Evolutionary conservation across 2,329 filamentous ascomycete genomes (phyloP), one percentile per base, ranked within the genome.

Genomic region (Aspergillus ustus): DNA sequence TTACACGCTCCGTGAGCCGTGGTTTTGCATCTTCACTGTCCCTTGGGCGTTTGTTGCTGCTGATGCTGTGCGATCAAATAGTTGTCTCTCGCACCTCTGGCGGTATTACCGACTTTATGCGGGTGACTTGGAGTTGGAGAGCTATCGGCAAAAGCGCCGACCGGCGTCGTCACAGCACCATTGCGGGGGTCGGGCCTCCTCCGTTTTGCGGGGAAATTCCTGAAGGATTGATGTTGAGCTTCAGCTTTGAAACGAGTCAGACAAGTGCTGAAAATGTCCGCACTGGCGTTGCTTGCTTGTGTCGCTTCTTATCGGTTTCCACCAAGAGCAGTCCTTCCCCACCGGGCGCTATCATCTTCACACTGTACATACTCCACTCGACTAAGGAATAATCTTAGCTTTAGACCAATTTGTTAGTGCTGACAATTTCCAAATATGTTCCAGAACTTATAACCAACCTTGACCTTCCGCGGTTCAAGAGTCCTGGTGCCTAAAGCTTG

Each of bases 71-170:
- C 34, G 15, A 13, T 15, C 11, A 40, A 13, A 40, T 40, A 5
- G 11, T 40, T 40, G 34, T 40, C 11, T 40, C 34, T 4, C 34
- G 34, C 34, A 40, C 5, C 4, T 15, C 34, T 11, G 34, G 34
- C 34, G 34, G 34, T 40, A 40, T 40, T 15, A 17, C 34, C 34
- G 34, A 40, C 34, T 40, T 40, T 40, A 40, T 9, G 82, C 82
- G 37, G 76, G 45, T 2, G 45, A 48, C 11, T 20, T 11, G 19
- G 15, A 5, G 45, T 11, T 20, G 25, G 48, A n/a, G 22, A 29
- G 20, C 20, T 13, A 11, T 51, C 48, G 48, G 48, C 48, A 51
- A 51, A 51, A 51, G 9, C 48, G 48, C 48, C 48, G 48, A 25
- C 25, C 48, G 6, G 13, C 13, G 20, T n/a, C 25, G 48, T 22